Conservation (phyloP, 1,139 yeast species). For the Saccharomyces hybrid region DNA sequence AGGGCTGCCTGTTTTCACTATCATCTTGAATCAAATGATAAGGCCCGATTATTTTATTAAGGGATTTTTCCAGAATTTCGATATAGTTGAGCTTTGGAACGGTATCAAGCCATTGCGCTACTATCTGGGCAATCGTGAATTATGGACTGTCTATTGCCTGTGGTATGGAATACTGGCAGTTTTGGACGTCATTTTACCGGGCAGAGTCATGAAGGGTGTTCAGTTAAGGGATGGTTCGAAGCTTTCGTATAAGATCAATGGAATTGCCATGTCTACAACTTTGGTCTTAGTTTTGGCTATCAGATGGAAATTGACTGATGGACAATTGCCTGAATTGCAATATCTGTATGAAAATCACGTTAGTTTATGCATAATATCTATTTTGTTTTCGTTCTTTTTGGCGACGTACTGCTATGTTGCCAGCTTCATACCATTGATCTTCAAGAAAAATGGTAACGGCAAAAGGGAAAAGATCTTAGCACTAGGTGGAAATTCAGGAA, state of each 20-base stretch:
- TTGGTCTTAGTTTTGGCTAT: slow-evolving; percentile 42
- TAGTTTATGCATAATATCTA: slow-evolving; percentile 56
- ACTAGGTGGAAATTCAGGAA: slow-evolving; percentile 79
- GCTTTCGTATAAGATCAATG: slow-evolving; percentile 75
- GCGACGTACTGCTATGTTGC: slow-evolving; percentile 57
- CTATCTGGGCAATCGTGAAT: slow-evolving; percentile 28
- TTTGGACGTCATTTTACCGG: slow-evolving; percentile 69
- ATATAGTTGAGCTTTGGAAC: slow-evolving; percentile 34
- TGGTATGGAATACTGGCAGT: slow-evolving; percentile 68
- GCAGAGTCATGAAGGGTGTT: slow-evolving; percentile 59
- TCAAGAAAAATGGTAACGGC: slow-evolving; percentile 43
- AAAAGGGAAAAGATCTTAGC: slow-evolving; percentile 70
- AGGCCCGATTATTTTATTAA: slow-evolving; percentile 49
- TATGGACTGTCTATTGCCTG: slow-evolving; percentile 57
- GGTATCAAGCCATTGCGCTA: slow-evolving; percentile 29
- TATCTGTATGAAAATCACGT: slow-evolving; percentile 64
- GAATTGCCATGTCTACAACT: slow-evolving; percentile 48
- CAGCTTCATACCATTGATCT: slow-evolving; percentile 54
- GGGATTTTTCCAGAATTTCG: slow-evolving; percentile 40
- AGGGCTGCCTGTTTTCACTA: slow-evolving; percentile 59
- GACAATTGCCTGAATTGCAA: slow-evolving; percentile 70
- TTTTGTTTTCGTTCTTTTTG: slow-evolving; percentile 54
- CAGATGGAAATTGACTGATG: slow-evolving; percentile 44
- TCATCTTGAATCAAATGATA: slow-evolving; percentile 50
- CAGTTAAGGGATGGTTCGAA: slow-evolving; percentile 65